Conservation (phyloP, 176 grass and related monocot genomes). For the Triticum turgidum region DNA sequence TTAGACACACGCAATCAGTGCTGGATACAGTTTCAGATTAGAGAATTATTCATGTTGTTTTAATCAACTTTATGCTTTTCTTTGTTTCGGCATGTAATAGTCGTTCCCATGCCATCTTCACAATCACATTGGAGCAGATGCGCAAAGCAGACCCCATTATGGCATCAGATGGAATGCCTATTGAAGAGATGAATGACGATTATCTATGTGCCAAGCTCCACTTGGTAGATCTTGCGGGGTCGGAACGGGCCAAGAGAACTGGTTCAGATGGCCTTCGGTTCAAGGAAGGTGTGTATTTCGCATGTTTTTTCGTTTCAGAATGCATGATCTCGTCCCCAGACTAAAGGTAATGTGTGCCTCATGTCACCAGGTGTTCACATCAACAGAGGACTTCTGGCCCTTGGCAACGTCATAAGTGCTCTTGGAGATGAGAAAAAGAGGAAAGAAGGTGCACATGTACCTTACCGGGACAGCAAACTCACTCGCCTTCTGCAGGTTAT, state of each 20-base stretch:
- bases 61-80: constrained; percentile 44
- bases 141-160: constrained; percentile 74
- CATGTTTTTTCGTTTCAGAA: constrained; percentile 14
- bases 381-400: constrained; percentile 93
- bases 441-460: constrained; percentile 96
- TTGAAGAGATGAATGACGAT: constrained; percentile 86
- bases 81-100: constrained; percentile 61
- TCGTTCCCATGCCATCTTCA: constrained; percentile 99
- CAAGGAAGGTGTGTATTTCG: constrained; percentile 76
- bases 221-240: constrained; percentile 96
- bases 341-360: constrained; percentile 2
- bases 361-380: constrained; percentile 92
- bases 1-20: background rate
- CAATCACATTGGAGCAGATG: constrained; percentile 99
- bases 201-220: constrained; percentile 97
- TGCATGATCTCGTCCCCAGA: background rate
- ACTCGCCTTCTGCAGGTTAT: constrained; percentile 92
- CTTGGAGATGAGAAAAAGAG: constrained; percentile 98
- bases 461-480: constrained; percentile 98
- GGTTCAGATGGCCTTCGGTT: constrained; percentile 96
- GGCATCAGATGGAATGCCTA: constrained; percentile 61
- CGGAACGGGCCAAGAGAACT: constrained; percentile 92
- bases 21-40: background rate
- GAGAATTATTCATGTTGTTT: background rate
- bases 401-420: constrained; percentile 98